Percentiles rank a stretch among this genome's conserved stretches.
Conservation (phyloP, 352 stramenopile genomes). For the Phytophthora fragariaefolia region DNA sequence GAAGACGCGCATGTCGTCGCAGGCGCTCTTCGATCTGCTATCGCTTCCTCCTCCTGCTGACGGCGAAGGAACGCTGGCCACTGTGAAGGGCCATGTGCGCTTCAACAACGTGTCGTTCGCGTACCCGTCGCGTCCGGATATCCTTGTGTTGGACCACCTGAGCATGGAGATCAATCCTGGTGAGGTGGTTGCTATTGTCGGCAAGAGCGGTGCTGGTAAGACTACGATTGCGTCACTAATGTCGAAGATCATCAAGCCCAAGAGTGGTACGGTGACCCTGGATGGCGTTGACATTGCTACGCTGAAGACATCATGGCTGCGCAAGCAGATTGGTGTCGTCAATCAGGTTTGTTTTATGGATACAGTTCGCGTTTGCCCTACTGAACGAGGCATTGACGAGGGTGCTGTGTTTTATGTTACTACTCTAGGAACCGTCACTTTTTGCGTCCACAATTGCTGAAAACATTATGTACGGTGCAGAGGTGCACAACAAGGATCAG, state of each 20-base stretch:
- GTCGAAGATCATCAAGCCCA: constrained; percentile 77
- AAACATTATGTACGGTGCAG: constrained; percentile 87
- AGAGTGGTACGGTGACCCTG: constrained; percentile 61
- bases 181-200: constrained; percentile 88
- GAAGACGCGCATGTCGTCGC: constrained; percentile 75
- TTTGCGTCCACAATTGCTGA: constrained; percentile 84
- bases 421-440: constrained; percentile 65
- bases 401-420: constrained; percentile 11
- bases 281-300: constrained; percentile 76
- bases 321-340: constrained; percentile 89
- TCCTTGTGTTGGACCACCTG: constrained; percentile 67
- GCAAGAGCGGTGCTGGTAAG: constrained; percentile 86
- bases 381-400: constrained; percentile 13
- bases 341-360: constrained; percentile 51
- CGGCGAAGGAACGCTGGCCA: constrained; percentile 48
- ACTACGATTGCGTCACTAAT: constrained; percentile 84
- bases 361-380: neutral
- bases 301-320: constrained; percentile 75
- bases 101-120: constrained; percentile 87
- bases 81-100: constrained; percentile 67
- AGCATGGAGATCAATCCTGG: constrained; percentile 77
- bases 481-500: constrained; percentile 58
- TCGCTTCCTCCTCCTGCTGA: constrained; percentile 48
- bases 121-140: constrained; percentile 83
- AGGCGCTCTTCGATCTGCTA: constrained; percentile 76